Evolutionary conservation across 1,139 yeast species (phyloP).

Genomic region (Pneumocystis murina): DNA sequence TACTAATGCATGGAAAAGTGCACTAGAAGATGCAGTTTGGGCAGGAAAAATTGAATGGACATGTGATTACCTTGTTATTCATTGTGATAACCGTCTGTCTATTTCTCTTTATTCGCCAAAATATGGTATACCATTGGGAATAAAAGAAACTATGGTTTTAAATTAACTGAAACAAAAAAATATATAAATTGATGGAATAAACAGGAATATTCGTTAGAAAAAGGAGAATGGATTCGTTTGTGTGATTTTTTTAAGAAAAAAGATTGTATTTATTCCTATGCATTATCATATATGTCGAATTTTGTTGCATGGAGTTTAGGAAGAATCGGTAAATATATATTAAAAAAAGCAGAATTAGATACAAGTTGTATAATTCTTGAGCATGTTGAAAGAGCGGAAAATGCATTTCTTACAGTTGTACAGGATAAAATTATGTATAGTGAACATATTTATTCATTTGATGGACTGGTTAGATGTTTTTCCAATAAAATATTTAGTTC

Average conservation of each 20-base stretch:
- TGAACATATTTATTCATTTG: neutral
- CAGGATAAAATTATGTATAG: neutral
- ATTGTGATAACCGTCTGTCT: neutral
- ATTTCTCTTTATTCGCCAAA: neutral
- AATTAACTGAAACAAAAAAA: neutral
- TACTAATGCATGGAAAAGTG: constrained; percentile 1
- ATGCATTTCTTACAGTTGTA: neutral
- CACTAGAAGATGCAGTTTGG: constrained; percentile 22
- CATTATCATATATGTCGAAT: neutral
- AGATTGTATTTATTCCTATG: neutral
- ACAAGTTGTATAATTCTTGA: neutral
- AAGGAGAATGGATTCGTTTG: neutral
- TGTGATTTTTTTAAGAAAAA: neutral
- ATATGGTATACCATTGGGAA: neutral
- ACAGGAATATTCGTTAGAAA: neutral
- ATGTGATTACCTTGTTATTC: neutral
- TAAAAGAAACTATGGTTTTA: neutral
- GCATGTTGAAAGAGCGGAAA: neutral
- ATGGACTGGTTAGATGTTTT: neutral
- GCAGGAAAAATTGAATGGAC: neutral
- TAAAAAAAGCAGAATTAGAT: neutral
- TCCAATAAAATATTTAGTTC: neutral
- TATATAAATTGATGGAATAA: neutral
- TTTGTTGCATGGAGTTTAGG: neutral
- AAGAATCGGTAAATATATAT: neutral